Base-by-base conservation (phyloP, 2,329 filamentous ascomycete genomes). In the Aspergillus udagawae region DNA sequence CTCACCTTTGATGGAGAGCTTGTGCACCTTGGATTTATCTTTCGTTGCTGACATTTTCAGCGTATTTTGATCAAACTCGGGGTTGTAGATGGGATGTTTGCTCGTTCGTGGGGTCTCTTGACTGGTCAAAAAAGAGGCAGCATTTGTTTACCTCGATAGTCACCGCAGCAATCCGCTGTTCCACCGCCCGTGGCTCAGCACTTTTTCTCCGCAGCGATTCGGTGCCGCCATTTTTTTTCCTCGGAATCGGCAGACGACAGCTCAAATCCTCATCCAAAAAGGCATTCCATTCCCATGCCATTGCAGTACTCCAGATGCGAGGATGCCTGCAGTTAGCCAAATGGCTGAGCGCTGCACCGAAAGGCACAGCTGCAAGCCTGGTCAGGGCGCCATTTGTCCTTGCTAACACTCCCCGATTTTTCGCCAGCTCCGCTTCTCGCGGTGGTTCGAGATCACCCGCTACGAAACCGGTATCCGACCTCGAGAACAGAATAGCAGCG, bases 1-100 rank as follows among this genome's bases (percentile, higher is more conserved):
- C 62, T 51, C 53, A 77, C 76, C 75, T 70, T 75, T 76, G 53
- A 75, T 82, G 41, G 92, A 90, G 61, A 99, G 85, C 82, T 96
- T 97, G 80, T 99, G 94, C 60, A 92, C 86, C 77, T 97, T 96
- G 65, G 91, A 90, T 70, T 92, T 92, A 69, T 86, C 83, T 63
- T 82, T 83, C 59, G 81, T 71, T 21, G 77, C 73, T 12, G 79
- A 73, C 76, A 79, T 78, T 28, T 51, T 69, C 21, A 45, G 23
- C 57, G 52, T 56, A 53, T 23, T 25, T 23, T 21, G 21, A n/a
- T 27, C 14, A 17, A 38, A 17, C 14, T 6, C 32, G 5, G 6
- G 32, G 21, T 14, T 47, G 44, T 47, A 23, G 21, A 47, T 25
- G 21, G 32, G 42, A 21, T 6, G 20, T 27, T 41, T 28, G 21